Percentiles rank a stretch among this genome's conserved stretches.
These are phyloP conservation scores for Capronia coronata DNA, from an alignment of 2,329 filamentous ascomycete species.

Conservation along the genomic window DNA sequence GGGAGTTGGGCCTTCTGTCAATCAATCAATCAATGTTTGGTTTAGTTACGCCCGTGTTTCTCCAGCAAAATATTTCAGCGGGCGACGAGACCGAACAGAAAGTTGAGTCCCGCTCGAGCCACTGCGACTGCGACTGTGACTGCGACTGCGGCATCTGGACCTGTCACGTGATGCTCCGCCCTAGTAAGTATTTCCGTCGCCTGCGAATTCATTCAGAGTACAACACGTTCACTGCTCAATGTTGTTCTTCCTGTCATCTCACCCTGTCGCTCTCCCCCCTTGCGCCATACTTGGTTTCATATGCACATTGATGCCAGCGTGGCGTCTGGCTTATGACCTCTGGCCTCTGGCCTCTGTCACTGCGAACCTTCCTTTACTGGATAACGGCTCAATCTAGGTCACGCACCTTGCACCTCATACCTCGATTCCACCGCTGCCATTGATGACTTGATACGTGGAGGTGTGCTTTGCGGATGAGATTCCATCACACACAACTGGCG, in stretches of 20 bases:
- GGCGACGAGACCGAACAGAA: not conserved
- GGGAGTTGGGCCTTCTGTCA: not conserved
- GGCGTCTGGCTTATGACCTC: not conserved
- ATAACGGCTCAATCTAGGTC: too few species aligned
- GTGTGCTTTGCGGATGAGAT: too few species aligned
- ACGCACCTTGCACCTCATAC: too few species aligned
- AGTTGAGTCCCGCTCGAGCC: not conserved
- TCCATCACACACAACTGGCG: too few species aligned
- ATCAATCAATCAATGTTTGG: not conserved
- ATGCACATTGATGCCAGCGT: not conserved
- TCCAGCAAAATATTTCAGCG: conserved; percentile 1
- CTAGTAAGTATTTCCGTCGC: not conserved
- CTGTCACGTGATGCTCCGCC: not conserved
- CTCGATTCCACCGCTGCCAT: too few species aligned
- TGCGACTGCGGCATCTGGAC: not conserved
- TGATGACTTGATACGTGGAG: too few species aligned
- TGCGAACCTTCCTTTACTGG: too few species aligned
- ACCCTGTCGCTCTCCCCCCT: not conserved
- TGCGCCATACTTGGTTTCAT: not conserved
- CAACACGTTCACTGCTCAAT: too few species aligned
- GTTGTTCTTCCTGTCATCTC: not conserved
- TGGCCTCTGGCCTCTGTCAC: too few species aligned
- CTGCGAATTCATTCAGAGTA: too few species aligned
- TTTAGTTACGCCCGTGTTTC: not conserved
- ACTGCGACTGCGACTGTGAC: too few species aligned